These are phyloP conservation scores for Pseudogymnoascus sp. DNA, from an alignment of 2,329 filamentous ascomycete species.

Conservation along the genomic window DNA sequence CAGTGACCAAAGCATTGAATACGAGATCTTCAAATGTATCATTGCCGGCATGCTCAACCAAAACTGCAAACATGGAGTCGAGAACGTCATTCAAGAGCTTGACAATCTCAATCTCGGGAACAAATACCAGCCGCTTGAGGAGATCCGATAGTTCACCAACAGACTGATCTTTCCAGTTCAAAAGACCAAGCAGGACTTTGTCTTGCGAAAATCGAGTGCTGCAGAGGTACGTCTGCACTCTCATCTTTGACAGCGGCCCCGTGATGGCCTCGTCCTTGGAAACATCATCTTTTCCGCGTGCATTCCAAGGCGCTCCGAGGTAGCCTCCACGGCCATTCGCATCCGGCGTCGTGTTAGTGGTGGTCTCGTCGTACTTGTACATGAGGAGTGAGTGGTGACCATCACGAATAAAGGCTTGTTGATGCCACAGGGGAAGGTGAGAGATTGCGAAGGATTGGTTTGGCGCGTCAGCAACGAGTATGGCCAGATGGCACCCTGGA, in stretches of 20 bases:
- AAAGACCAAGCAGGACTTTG: conserved; percentile 69
- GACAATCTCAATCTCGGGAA: conserved; percentile 95
- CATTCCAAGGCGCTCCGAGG: conserved; percentile 71
- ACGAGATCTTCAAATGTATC: conserved; percentile 89
- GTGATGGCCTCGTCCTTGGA: conserved; percentile 66
- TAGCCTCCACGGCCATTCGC: conserved; percentile 75
- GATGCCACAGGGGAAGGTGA: conserved; percentile 90
- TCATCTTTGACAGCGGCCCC: conserved; percentile 71
- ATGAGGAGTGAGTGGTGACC: conserved; percentile 73
- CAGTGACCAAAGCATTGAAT: conserved; percentile 81
- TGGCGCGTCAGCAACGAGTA: conserved; percentile 81
- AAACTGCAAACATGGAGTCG: conserved; percentile 80
- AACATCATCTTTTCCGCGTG: conserved; percentile 57
- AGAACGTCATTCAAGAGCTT: conserved; percentile 87
- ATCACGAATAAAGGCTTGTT: conserved; percentile 81
- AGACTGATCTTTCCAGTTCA: conserved; percentile 76
- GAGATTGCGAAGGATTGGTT: conserved; percentile 84
- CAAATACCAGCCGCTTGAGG: conserved; percentile 78
- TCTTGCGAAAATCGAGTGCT: conserved; percentile 95
- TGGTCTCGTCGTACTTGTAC: conserved; percentile 89
- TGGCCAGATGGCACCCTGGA: conserved; percentile 72
- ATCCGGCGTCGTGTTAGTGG: conserved; percentile 56
- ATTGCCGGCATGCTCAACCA: conserved; percentile 84
- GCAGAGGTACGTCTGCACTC: conserved; percentile 78
- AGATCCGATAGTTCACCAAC: conserved; percentile 65